A percentile compares a stretch with the other conserved stretches of the same genome.
Evolutionary conservation across 2,329 filamentous ascomycete genomes (phyloP).

Genomic region (Sphaerulina musiva): DNA sequence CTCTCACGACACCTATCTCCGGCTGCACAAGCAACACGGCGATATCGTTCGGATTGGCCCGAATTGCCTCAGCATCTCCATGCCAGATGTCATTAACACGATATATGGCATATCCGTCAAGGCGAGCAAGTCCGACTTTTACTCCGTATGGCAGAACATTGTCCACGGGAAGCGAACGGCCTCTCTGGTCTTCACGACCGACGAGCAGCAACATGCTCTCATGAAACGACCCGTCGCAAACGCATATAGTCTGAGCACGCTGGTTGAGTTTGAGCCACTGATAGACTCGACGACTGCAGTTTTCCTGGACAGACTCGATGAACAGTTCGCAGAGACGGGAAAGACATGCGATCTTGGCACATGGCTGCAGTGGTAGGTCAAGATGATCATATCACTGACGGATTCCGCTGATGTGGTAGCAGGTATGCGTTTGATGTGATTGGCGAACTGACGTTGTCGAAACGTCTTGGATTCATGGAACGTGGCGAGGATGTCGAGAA

Average conservation of each 20-base stretch:
- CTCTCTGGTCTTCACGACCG: conserved; percentile 26
- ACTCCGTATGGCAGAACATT: conserved; percentile 20
- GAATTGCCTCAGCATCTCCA: conserved; percentile 65
- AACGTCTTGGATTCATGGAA: conserved; percentile 23
- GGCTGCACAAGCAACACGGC: conserved; percentile 61
- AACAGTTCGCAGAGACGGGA: conserved; percentile 34
- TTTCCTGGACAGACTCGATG: conserved; percentile 41
- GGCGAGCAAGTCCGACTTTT: conserved; percentile 15
- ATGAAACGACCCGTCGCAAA: conserved; percentile 27
- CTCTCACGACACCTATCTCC: conserved; percentile 41
- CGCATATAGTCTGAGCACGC: conserved; percentile 49
- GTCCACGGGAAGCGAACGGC: conserved; percentile 25
- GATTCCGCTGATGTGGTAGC: background rate
- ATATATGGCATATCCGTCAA: conserved; percentile 45
- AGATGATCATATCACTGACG: too few species aligned
- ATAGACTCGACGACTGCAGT: conserved; percentile 66
- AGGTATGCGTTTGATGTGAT: conserved; percentile 26
- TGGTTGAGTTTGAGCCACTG: conserved; percentile 71
- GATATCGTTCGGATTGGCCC: conserved; percentile 68
- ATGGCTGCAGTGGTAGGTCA: conserved; percentile 67
- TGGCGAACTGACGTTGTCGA: conserved; percentile 23
- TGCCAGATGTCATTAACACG: conserved; percentile 57
- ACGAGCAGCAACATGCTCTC: conserved; percentile 23
- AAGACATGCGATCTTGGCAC: conserved; percentile 55
- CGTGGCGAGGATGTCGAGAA: conserved; percentile 16